Base-by-base conservation (phyloP, 345 rosid genomes). In the Murraya paniculata region DNA sequence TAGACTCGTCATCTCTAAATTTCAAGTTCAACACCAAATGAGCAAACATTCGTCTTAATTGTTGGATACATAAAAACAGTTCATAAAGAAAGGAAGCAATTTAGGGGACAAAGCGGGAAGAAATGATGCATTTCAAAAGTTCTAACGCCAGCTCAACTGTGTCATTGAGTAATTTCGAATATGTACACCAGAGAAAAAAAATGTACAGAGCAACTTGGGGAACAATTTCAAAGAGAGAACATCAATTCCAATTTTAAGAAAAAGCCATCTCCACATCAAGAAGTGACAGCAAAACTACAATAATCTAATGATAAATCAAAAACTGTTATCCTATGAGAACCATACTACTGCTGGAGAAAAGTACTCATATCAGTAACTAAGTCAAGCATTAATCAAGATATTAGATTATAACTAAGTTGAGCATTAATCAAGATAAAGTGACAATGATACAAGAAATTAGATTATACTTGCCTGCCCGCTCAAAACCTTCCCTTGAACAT, bases 401-500 rank as follows among this genome's bases (percentile, higher is more conserved):
- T 33, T 9, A 39, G 45, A 39, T 9, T 39, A 39, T 19, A 31
- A 73, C 7, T 6, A 35, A 45, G 64, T 61, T 0, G 35, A 6
- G 24, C 35, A 41, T 19, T 36, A 19, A 27, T 30, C 30, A 50
- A 50, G 53, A 66, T 16, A 27, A 19, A 3, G 11, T 33, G 30
- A 64, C 45, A 21, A 65, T 64, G 25, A 9, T 64, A 35, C 39
- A 58, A 81, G 35, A 25, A 70, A 79, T 27, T 45, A 70, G 5
- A 67, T 58, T 68, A 24, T 62, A 24, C 82, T 76, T 85, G 85
- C 98, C 91, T 94, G 91, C 79, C 98, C 98, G 82, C 92, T 89
- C 78, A 94, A 85, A 67, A 77, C 81, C 67, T 84, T 90, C 68
- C 98, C 98, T 80, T 88, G 82, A 68, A 96, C 90, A 80, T 91